These are phyloP conservation scores for Pythium folliculosum DNA, from an alignment of 352 stramenopile species.

Conservation along the genomic window DNA sequence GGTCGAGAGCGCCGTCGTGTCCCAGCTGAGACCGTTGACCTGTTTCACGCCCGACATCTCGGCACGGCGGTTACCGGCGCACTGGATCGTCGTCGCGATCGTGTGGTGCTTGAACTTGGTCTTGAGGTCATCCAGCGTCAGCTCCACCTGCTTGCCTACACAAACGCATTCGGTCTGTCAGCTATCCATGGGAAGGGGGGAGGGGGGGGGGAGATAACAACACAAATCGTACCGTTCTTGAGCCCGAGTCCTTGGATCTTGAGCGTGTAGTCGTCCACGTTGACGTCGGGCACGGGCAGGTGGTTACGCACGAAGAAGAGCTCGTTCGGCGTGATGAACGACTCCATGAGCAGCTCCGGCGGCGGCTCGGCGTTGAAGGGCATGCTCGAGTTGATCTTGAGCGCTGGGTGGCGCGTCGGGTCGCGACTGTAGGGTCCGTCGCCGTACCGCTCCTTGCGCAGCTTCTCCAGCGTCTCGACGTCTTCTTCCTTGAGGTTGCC, in stretches of 20 bases:
- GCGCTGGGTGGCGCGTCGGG: conserved; percentile 78
- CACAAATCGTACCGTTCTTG: conserved; percentile 26
- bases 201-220: not conserved
- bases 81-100: conserved; percentile 96
- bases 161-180: not conserved
- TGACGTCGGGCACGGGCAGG: conserved; percentile 93
- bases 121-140: conserved; percentile 91
- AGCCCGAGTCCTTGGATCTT: conserved; percentile 72
- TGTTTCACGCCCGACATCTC: conserved; percentile 93
- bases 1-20: conserved; percentile 91
- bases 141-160: conserved; percentile 35
- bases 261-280: conserved; percentile 61
- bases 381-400: conserved; percentile 93
- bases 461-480: conserved; percentile 84
- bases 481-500: conserved; percentile 88
- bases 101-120: conserved; percentile 91
- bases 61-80: conserved; percentile 94
- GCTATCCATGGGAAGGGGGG: not conserved
- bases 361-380: conserved; percentile 96
- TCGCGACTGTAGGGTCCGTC: conserved; percentile 94
- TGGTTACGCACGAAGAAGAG: conserved; percentile 99
- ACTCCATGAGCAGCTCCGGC: conserved; percentile 89
- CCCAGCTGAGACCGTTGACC: conserved; percentile 84
- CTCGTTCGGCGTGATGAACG: conserved; percentile 95
- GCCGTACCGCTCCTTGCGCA: conserved; percentile 80